Conservation (phyloP, 768 basidiomycete genomes). For the Cubamyces sp. region DNA sequence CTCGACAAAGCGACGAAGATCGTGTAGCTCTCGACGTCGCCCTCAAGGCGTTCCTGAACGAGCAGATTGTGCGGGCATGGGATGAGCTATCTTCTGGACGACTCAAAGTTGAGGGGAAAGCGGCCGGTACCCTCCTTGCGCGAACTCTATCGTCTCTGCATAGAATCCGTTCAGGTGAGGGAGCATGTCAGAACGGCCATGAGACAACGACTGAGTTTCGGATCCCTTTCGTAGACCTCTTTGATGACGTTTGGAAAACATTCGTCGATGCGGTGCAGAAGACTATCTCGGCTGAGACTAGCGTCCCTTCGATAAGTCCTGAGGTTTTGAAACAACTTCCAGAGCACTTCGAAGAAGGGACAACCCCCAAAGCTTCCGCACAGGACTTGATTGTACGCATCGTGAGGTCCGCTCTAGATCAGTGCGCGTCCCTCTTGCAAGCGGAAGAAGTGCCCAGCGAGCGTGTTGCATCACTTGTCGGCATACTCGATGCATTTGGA, state of each 20-base stretch:
- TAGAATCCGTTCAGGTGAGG: conserved; percentile 34
- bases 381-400: conserved; percentile 39
- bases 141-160: conserved; percentile 42
- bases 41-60: conserved; percentile 42
- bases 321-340: conserved; percentile 50
- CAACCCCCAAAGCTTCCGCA: conserved; percentile 32
- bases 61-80: conserved; percentile 54
- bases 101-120: conserved; percentile 51
- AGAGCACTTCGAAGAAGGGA: conserved; percentile 42
- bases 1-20: neutral
- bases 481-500: conserved; percentile 57
- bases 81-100: conserved; percentile 46
- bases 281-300: conserved; percentile 7
- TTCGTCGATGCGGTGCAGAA: conserved; percentile 40
- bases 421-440: conserved; percentile 35
- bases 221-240: conserved; percentile 43
- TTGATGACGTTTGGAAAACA: conserved; percentile 51
- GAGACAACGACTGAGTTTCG: neutral
- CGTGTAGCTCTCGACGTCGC: neutral
- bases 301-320: conserved; percentile 44
- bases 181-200: neutral
- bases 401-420: conserved; percentile 39
- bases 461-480: conserved; percentile 38
- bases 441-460: conserved; percentile 27
- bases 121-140: conserved; percentile 48